Conservation (phyloP, 2,329 filamentous ascomycete species). For the Zymoseptoria brevis region DNA sequence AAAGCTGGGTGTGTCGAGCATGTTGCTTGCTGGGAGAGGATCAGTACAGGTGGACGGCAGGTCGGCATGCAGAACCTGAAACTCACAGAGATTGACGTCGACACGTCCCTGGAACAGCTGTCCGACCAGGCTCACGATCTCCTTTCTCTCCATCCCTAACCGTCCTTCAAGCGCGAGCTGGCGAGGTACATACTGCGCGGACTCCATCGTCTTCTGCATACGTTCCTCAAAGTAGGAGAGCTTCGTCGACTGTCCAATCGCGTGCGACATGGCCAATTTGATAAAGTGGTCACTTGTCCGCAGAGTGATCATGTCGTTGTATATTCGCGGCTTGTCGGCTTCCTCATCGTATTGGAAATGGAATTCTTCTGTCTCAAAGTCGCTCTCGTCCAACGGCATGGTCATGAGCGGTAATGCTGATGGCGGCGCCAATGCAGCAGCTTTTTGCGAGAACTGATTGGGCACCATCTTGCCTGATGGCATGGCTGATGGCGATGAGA, state of each 20-base stretch:
- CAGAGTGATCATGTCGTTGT: constrained; percentile 98
- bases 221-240: constrained; percentile 91
- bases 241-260: constrained; percentile 95
- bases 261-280: constrained; percentile 93
- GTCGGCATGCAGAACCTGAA: neutral
- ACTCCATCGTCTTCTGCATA: constrained; percentile 89
- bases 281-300: constrained; percentile 97
- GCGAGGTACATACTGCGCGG: constrained; percentile 87
- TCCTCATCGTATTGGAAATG: constrained; percentile 93
- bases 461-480: constrained; percentile 12
- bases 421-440: constrained; percentile 29
- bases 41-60: neutral
- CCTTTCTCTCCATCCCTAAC: constrained; percentile 80
- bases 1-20: constrained; percentile 92
- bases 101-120: constrained; percentile 87
- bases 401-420: constrained; percentile 59
- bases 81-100: constrained; percentile 93
- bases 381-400: constrained; percentile 72
- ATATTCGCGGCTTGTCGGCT: constrained; percentile 80
- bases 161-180: constrained; percentile 81
- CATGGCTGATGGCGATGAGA: constrained; percentile 45
- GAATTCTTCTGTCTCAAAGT: constrained; percentile 96
- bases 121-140: constrained; percentile 88
- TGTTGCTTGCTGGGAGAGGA: constrained; percentile 67
- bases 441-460: constrained; percentile 20